A percentile compares a stretch with the other conserved stretches of the same genome.
phyloP scores from a whole-genome alignment of 768 basidiomycete genomes.

The Termitomyces bulborhizus region DNA sequence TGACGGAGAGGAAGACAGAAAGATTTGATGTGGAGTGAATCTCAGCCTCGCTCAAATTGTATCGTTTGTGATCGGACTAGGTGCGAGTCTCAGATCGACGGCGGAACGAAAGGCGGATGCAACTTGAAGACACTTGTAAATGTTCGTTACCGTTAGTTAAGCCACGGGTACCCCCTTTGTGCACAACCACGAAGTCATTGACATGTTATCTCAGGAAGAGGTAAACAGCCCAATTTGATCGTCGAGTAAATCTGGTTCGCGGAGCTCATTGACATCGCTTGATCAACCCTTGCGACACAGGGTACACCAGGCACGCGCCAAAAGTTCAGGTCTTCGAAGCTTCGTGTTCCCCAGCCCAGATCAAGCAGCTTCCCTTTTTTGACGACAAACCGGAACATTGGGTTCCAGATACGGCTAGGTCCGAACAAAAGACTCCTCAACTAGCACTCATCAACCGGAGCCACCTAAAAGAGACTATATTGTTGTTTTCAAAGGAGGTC shows the following conservation, averaged over 20 bases:
- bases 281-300: slow-evolving; percentile 37
- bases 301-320: slow-evolving; percentile 38
- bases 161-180: slow-evolving; percentile 30
- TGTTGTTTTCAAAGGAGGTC: slow-evolving; percentile 28
- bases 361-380: slow-evolving; percentile 34
- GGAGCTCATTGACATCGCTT: slow-evolving; percentile 36
- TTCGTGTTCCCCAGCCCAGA: slow-evolving; percentile 32
- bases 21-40: slow-evolving; percentile 14
- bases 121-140: slow-evolving; percentile 26
- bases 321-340: slow-evolving; percentile 37
- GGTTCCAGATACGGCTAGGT: slow-evolving; percentile 46
- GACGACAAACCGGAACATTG: slow-evolving; percentile 38
- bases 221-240: slow-evolving; percentile 38
- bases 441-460: slow-evolving; percentile 31
- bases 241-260: slow-evolving; percentile 37
- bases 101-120: slow-evolving; percentile 40
- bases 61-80: slow-evolving; percentile 34
- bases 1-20: slow-evolving; percentile 7
- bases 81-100: slow-evolving; percentile 38
- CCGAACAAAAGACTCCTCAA: slow-evolving; percentile 29
- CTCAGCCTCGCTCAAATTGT: slow-evolving; percentile 15
- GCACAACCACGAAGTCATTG: slow-evolving; percentile 30
- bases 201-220: slow-evolving; percentile 41
- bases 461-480: slow-evolving; percentile 21
- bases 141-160: slow-evolving; percentile 25